Conservation (phyloP, 441 rosid species). For the Breynia disticha region DNA sequence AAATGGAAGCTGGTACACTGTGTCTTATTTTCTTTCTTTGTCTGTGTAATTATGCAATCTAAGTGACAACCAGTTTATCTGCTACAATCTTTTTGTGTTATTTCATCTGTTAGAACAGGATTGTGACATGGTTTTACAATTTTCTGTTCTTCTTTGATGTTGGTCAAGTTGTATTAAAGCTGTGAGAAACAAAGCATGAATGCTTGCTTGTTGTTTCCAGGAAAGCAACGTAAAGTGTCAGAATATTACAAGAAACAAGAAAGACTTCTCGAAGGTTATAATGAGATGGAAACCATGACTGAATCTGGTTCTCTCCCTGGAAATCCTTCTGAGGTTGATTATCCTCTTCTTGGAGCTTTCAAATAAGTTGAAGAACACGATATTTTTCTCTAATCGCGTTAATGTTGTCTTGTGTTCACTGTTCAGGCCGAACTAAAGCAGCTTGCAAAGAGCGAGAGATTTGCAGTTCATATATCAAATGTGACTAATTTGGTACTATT, state of each 20-base stretch:
- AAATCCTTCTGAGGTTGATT: constrained; percentile 25
- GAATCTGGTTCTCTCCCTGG: constrained; percentile 39
- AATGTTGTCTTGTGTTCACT: neutral
- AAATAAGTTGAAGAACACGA: too few species aligned
- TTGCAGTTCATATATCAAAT: constrained; percentile 41
- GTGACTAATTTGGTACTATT: constrained; percentile 46
- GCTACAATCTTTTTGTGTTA: too few species aligned
- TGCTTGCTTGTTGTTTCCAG: constrained; percentile 11
- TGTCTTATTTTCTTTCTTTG: too few species aligned
- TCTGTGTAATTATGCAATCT: too few species aligned
- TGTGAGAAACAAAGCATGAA: too few species aligned
- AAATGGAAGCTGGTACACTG: too few species aligned
- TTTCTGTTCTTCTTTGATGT: too few species aligned
- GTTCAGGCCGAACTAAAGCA: constrained; percentile 32
- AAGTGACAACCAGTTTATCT: too few species aligned
- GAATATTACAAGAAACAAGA: constrained; percentile 43
- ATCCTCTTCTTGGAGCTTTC: neutral
- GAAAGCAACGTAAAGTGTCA: constrained; percentile 25
- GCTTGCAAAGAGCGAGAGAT: constrained; percentile 31
- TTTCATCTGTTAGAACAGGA: too few species aligned
- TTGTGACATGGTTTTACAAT: too few species aligned
- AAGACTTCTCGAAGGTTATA: constrained; percentile 31
- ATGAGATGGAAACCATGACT: constrained; percentile 32
- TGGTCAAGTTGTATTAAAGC: too few species aligned
- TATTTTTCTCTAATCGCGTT: too few species aligned